Evolutionary conservation across 2,329 filamentous ascomycete species (phyloP), one percentile per base, ranked within the genome.

Genomic region (Penicillium sp.): DNA sequence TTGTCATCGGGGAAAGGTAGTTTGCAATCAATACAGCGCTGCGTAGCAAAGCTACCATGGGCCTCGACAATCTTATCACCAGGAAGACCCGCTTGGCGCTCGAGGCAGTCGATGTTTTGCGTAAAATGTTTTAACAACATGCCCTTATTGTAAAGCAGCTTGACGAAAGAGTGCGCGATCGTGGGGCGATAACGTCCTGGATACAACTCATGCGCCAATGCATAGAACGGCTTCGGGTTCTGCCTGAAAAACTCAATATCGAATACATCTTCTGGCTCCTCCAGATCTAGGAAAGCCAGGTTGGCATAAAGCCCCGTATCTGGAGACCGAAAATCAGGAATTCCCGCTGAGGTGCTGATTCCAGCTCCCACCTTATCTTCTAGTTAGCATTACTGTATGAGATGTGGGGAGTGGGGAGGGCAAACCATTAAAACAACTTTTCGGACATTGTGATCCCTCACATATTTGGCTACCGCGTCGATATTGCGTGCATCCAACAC

Each of bases 21-120:
- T 70, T 87, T 87, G 80, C 95, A 99, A 25, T 96, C 92, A 67
- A 98, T 93, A 74, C 95, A 99, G 63, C 88, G 85, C 76, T 98
- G 93, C 1, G 85, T 86, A 23, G 93, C 93, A 72, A 98, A 99
- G 72, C 92, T 96, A 46, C 95, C 95, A 73, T 99, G 95, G 0
- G 95, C 95, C 76, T 98, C 93, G 31, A 99, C 83, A 50, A 99
- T 93, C 74, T 85, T 87, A 2, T 93, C 87, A 0, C 80, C 82
- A 0, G 92, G 90, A 1, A 99, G 87, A 26, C 95, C 95, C 13
- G 93, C 95, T 64, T 85, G 83, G 23, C 93, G 86, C 77, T 99
- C 95, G 13, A 99, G 83, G 68, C 92, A 96, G 77, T 99, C 95
- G 65, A 99, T 98, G 70, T 99, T 99, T 72, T 99, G 95, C 0